phyloP scores from a whole-genome alignment of 768 basidiomycete genomes.

The Collybiopsis luxurians region DNA sequence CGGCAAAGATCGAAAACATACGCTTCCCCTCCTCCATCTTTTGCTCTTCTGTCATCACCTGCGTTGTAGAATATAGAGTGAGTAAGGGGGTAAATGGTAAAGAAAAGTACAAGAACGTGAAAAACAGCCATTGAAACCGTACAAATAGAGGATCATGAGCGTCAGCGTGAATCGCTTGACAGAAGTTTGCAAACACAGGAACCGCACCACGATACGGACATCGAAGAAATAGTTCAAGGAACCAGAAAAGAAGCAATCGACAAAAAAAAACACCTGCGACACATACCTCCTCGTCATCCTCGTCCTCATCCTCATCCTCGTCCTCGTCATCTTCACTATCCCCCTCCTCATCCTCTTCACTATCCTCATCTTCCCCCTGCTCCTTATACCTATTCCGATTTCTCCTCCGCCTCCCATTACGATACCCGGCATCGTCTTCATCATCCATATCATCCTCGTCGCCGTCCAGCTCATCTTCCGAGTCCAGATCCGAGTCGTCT shows the following conservation, averaged over 20 bases:
- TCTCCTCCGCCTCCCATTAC: conserved; percentile 29
- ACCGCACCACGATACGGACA: no score
- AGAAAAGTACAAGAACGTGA: no score
- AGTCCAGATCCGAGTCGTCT: conserved; percentile 46
- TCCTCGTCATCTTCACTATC: conserved; percentile 49
- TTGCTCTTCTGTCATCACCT: conserved; percentile 92
- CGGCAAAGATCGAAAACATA: conserved; percentile 99
- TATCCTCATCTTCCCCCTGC: conserved; percentile 39
- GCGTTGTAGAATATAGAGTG: no score
- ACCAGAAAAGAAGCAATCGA: conserved; percentile 12
- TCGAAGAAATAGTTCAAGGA: no score
- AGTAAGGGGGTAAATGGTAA: no score
- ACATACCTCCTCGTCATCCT: conserved; percentile 47
- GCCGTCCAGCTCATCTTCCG: conserved; percentile 56
- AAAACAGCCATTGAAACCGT: no score
- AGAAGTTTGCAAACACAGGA: no score
- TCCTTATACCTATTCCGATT: conserved; percentile 38
- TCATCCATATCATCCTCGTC: conserved; percentile 67
- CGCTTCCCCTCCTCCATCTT: conserved; percentile 99
- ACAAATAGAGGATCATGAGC: no score
- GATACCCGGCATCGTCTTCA: conserved; percentile 44
- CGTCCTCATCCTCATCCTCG: conserved; percentile 49
- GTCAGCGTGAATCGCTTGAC: no score
- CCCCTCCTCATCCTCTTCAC: conserved; percentile 49
- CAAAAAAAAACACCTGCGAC: neutral